Evolutionary conservation across 2,329 filamentous ascomycete species (phyloP).

Genomic region (Fusarium multiceps): DNA sequence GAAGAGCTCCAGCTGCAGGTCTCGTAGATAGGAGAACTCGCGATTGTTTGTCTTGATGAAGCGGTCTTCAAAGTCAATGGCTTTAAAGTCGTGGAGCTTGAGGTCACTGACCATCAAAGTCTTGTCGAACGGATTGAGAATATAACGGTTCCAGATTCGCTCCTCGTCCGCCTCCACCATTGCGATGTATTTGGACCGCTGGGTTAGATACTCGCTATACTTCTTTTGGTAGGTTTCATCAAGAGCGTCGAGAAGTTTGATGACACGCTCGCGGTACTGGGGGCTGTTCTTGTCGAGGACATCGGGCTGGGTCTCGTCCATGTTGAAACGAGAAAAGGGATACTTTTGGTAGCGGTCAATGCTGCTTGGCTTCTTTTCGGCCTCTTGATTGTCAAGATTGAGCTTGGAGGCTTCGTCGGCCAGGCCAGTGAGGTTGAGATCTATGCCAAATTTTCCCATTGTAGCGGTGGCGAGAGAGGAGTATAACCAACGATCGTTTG

Average conservation of each 20-base stretch:
- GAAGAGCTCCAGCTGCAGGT: background rate
- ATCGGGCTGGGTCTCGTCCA: background rate
- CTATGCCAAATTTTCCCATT: slow-evolving; percentile 5
- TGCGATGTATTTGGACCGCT: background rate
- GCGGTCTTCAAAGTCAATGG: background rate
- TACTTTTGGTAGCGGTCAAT: slow-evolving; percentile 10
- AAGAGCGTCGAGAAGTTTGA: slow-evolving; percentile 11
- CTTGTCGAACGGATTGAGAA: slow-evolving; percentile 13
- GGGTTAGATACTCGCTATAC: slow-evolving; percentile 3
- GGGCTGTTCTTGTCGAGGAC: slow-evolving; percentile 14
- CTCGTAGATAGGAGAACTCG: background rate
- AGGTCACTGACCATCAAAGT: background rate
- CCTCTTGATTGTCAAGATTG: background rate
- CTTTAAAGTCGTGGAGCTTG: background rate
- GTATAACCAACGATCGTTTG: background rate
- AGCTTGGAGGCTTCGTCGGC: background rate
- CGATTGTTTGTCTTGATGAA: background rate
- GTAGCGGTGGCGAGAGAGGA: background rate
- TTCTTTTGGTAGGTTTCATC: background rate
- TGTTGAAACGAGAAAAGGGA: slow-evolving; percentile 13
- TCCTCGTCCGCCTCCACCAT: slow-evolving; percentile 1
- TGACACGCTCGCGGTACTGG: slow-evolving; percentile 21
- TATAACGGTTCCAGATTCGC: slow-evolving; percentile 21
- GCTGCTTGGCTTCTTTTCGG: background rate
- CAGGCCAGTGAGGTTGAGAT: slow-evolving; percentile 1